A percentile compares a stretch with the other conserved stretches of the same genome.
Conservation (phyloP, 2,329 filamentous ascomycete species). For the Colletotrichum truncatum region DNA sequence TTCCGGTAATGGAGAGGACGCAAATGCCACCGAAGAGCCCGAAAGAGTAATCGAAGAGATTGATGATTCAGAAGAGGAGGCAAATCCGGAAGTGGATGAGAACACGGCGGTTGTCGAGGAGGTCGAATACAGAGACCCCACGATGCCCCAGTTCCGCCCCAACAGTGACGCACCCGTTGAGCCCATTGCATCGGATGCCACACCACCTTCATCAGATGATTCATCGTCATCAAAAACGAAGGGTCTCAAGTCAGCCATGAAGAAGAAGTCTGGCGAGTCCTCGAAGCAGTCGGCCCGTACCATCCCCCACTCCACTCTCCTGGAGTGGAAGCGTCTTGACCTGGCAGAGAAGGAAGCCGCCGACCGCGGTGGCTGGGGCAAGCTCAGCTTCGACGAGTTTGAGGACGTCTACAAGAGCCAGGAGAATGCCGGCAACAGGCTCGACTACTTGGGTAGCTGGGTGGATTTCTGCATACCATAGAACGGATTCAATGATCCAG, state of each 20-base stretch:
- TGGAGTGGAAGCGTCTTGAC: constrained; percentile 66
- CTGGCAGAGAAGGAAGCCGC: constrained; percentile 74
- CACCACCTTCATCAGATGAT: not conserved
- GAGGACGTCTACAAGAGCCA: constrained; percentile 76
- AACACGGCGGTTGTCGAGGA: constrained; percentile 19
- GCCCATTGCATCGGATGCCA: not conserved
- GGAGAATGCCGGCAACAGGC: constrained; percentile 67
- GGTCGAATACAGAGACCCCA: constrained; percentile 61
- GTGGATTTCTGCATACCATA: constrained; percentile 82
- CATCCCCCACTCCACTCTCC: constrained; percentile 47
- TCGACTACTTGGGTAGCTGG: constrained; percentile 90
- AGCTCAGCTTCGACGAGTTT: constrained; percentile 83
- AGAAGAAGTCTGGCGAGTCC: constrained; percentile 19
- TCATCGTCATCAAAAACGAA: not conserved
- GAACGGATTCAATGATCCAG: constrained; percentile 15
- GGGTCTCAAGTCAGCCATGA: constrained; percentile 1
- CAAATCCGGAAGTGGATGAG: constrained; percentile 31
- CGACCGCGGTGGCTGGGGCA: constrained; percentile 80
- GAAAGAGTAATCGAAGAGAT: constrained; percentile 31
- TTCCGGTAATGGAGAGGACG: not conserved
- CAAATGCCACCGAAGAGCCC: not conserved
- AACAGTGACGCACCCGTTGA: constrained; percentile 48
- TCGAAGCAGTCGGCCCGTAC: constrained; percentile 37
- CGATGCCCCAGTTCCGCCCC: constrained; percentile 75
- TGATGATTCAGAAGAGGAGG: constrained; percentile 30